These are phyloP conservation scores for Alternaria panax DNA, from an alignment of 2,329 filamentous ascomycete genomes.

Conservation along the genomic window DNA sequence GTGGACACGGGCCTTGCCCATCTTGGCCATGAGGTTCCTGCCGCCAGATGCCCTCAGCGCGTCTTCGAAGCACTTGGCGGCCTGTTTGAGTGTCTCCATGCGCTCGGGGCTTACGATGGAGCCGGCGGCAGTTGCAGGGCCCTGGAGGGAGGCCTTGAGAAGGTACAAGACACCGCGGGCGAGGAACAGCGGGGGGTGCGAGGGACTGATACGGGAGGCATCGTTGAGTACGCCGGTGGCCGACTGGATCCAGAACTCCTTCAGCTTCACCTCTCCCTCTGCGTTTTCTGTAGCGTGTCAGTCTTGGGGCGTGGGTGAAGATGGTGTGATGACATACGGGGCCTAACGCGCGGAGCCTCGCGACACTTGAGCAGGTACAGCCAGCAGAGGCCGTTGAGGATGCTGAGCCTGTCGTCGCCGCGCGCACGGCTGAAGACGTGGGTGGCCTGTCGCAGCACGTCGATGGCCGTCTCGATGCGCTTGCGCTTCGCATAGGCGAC, in stretches of 20 bases:
- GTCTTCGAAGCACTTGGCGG: slow-evolving; percentile 94
- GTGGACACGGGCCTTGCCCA: slow-evolving; percentile 86
- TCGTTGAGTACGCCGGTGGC: slow-evolving; percentile 95
- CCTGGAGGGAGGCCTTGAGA: slow-evolving; percentile 83
- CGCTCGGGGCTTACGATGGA: slow-evolving; percentile 73
- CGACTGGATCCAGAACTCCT: slow-evolving; percentile 88
- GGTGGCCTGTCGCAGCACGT: slow-evolving; percentile 75
- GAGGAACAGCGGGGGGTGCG: slow-evolving; percentile 88
- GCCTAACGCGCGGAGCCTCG: slow-evolving; percentile 73
- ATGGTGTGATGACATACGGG: slow-evolving; percentile 51
- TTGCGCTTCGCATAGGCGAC: slow-evolving; percentile 95
- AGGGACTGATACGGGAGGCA: slow-evolving; percentile 90
- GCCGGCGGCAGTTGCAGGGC: slow-evolving; percentile 72
- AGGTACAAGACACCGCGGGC: slow-evolving; percentile 89
- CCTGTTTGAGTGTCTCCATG: slow-evolving; percentile 81
- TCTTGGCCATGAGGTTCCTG: slow-evolving; percentile 88
- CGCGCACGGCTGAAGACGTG: slow-evolving; percentile 73
- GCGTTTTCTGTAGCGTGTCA: slow-evolving; percentile 36
- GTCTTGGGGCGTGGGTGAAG: neutral
- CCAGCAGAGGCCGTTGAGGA: slow-evolving; percentile 88
- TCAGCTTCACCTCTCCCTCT: slow-evolving; percentile 80
- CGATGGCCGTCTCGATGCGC: slow-evolving; percentile 83
- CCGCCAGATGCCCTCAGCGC: slow-evolving; percentile 83
- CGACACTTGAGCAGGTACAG: slow-evolving; percentile 89
- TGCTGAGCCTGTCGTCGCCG: slow-evolving; percentile 82